Evolutionary conservation across 345 rosid species (phyloP), one percentile per base, ranked within the genome.

Genomic region (Rhizophora apiculata): DNA sequence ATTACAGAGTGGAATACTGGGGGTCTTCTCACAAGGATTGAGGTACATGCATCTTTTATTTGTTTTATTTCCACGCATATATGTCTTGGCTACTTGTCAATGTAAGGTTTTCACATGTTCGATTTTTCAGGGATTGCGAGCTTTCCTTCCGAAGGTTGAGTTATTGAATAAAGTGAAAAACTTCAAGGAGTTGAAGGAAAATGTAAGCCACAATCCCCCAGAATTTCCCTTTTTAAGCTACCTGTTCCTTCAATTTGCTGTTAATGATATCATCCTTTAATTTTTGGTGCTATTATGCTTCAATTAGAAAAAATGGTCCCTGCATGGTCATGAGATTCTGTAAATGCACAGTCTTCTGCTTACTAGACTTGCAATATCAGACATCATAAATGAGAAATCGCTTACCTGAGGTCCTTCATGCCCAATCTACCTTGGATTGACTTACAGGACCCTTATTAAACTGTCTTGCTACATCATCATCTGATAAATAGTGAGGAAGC

Each of bases 1-100:
- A 82, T 94, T 56, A 85, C 85, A 29, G 91, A 91, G 81, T 91
- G 98, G 98, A 89, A 89, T 70, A 88, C 97, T 15, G 97, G 95
- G 27, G 98, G 97, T 5, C 89, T 89, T 51, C 86, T 94, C 29
- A 86, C 98, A 4, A 74, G 98, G 74, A 86, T 94, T 65, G 98
- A 94, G 95, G 97, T 93, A 68, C 22, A 71, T 39, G 20, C 56
- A 4, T 46, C 27, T 60, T 68, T 51, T 48, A 10, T 61, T 20
- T 3, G 2, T n/a, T 62, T 32, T 72, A 49, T 19, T 65, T 57
- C 49, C 16, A 32, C 64, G 46, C 61, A 58, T 39, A 11, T 22
- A 20, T 68, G 26, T 60, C 43, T 60, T 63, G 52, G 9, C 24
- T 72, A 34, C 34, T 2, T 36, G 31, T 65, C 54, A 48, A 66